Evolutionary conservation across 176 grass and related monocot species (phyloP), one percentile per base, ranked within the genome.

Genomic region (Elymus sibiricus): DNA sequence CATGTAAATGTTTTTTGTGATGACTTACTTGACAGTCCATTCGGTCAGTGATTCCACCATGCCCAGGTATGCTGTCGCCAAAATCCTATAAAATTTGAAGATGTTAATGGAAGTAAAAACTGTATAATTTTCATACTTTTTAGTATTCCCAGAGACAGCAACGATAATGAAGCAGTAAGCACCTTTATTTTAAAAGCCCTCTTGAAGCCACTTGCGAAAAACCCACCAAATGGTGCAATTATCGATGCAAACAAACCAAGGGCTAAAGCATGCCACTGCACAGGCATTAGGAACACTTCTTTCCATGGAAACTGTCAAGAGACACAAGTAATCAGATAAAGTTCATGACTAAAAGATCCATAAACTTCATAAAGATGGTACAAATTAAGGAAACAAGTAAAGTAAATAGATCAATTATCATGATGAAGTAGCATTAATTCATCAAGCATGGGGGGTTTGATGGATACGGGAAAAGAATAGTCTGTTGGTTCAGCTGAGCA

Each of bases 11-110:
- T 70, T 87, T 58, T 28, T 47, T 17, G 2, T 28, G 82, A 28
- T 42, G 63, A 92, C 92, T 97, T 89, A 99, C 94, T 81, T 99
- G 97, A 77, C 97, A 99, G 83, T 99, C 97, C 97, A 99, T 99
- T 86, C 97, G 88, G 64, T 99, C 97, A 27, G 97, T 99, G 25
- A 99, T 97, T 79, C 97, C 97, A 17, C 97, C 97, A 82, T 99
- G 97, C 69, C 94, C 97, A 90, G 97, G 94, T 85, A 99, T 97
- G 59, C 97, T 99, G 78, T 99, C 94, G 6, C 97, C 97, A 73
- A 99, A 99, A 82, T 99, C 97, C 97, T 99, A 86, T 21, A 90
- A 21, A 76, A 70, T 77, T 86, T 72, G 21, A 76, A 81, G 15
- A 80, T 76, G 55, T 64, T 29, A 78, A 64, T 67, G 58, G 42